Evolutionary conservation across 2,329 filamentous ascomycete genomes (phyloP), one percentile per base, ranked within the genome.

Genomic region (Epichloe gansuensis): DNA sequence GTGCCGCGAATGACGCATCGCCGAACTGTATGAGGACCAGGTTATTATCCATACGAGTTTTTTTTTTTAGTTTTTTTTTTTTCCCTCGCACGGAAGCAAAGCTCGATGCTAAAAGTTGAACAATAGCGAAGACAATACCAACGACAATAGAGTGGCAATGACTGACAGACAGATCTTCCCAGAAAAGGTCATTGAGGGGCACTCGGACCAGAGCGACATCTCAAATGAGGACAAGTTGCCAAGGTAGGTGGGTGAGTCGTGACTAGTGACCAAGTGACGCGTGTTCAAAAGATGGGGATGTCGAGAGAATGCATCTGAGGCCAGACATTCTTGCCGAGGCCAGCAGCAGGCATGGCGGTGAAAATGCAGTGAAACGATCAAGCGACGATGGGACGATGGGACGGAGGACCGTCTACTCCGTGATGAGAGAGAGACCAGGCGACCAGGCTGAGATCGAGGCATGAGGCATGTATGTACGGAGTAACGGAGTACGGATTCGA

Each of bases 81-180:
- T 21, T 21, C 17, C 17, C 17, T 21, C 15, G 37, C 11, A 7
- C 5, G 13, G 37, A 39, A 44, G 47, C 38, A 41, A 49, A 41
- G 34, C 5, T 28, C 13, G 25, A 34, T 31, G 23, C 42, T 13
- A 12, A 17, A 5, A 35, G 8, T 3, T 28, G 25, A 21, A 51
- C 52, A 51, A 54, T 51, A 48, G 52, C 48, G 45, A 25, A 39
- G 49, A 52, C 52, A 49, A 54, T 54, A 13, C 37, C 39, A 48
- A 42, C 17, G 25, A 54, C 49, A 52, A 52, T 54, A 49, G 31
- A 34, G 37, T 13, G 12, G 38, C 17, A 8, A 31, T 35, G 48
- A 43, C 39, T 38, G n/a, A 49, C 21, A 6, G 51, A 21, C 43
- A 31, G 31, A 31, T 7, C 28, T n/a, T 21, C 25, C 4, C 34